Percentiles rank a stretch among this genome's conserved stretches.
Conservation (phyloP, 2,329 filamentous ascomycete genomes). For the Nigrospora sphaerica region DNA sequence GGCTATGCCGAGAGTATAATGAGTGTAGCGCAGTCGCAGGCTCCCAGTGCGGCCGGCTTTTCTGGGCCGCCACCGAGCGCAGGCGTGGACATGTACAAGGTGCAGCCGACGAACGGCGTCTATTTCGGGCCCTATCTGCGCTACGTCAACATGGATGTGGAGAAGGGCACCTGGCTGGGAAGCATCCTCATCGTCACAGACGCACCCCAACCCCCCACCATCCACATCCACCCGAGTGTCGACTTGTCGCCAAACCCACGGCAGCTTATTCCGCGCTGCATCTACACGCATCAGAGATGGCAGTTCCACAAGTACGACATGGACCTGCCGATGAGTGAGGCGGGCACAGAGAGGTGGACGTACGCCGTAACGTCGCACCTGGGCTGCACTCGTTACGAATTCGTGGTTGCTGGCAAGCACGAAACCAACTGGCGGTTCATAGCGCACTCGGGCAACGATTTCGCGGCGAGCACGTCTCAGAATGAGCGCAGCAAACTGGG, state of each 20-base stretch:
- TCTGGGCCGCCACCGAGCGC: constrained; percentile 80
- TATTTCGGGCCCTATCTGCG: constrained; percentile 96
- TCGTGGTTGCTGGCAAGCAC: constrained; percentile 81
- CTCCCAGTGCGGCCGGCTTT: constrained; percentile 75
- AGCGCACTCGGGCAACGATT: constrained; percentile 93
- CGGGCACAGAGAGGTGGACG: constrained; percentile 79
- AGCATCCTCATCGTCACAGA: constrained; percentile 93
- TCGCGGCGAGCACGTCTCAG: constrained; percentile 78
- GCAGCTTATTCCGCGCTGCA: constrained; percentile 74
- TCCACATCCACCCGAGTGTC: constrained; percentile 84
- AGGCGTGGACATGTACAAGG: constrained; percentile 90
- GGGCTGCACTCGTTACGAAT: constrained; percentile 97
- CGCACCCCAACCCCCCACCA: constrained; percentile 84
- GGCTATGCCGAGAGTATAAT: constrained; percentile 82
- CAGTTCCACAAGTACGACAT: constrained; percentile 93
- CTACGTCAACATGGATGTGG: constrained; percentile 95
- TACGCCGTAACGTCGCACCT: constrained; percentile 96
- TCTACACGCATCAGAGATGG: constrained; percentile 88
- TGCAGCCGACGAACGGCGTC: constrained; percentile 88
- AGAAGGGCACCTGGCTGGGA: constrained; percentile 83
- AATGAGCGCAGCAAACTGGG: constrained; percentile 81
- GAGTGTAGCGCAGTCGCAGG: constrained; percentile 67
- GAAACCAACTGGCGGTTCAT: constrained; percentile 95
- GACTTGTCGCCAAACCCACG: constrained; percentile 90
- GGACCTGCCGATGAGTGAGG: constrained; percentile 83